Percentiles rank a stretch among this genome's conserved stretches.
These are phyloP conservation scores for Phytophthora kernoviae DNA, from an alignment of 352 stramenopile species.

Conservation along the genomic window DNA sequence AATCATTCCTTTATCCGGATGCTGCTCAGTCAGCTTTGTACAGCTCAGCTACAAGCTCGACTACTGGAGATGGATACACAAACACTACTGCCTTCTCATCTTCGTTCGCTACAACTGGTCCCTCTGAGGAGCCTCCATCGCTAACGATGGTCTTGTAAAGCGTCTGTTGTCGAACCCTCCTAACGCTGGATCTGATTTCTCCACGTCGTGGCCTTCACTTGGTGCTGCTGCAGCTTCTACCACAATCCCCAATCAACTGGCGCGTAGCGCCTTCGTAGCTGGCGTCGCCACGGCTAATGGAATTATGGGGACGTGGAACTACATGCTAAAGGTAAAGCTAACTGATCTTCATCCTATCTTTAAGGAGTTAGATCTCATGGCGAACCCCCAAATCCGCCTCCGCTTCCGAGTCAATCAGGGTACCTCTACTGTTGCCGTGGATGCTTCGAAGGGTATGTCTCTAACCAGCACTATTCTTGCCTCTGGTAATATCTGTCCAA, in stretches of 20 bases:
- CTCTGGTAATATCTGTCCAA: background rate
- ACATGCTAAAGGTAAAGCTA: background rate
- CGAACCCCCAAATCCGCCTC: background rate
- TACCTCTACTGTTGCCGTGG: background rate
- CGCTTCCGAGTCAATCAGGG: slow-evolving; percentile 7
- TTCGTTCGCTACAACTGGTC: background rate
- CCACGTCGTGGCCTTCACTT: background rate
- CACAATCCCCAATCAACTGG: slow-evolving; percentile 4
- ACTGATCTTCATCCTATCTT: background rate
- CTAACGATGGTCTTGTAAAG: slow-evolving; percentile 10
- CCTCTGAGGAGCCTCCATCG: background rate
- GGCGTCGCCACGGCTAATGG: slow-evolving; percentile 2
- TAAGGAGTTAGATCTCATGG: background rate
- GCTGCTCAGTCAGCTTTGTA: background rate
- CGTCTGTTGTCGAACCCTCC: background rate
- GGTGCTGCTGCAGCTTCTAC: background rate
- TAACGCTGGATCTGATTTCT: background rate
- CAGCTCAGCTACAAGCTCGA: background rate
- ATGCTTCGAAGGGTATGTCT: background rate
- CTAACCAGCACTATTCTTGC: slow-evolving; percentile 3
- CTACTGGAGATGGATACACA: slow-evolving; percentile 6
- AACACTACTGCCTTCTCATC: slow-evolving; percentile 4
- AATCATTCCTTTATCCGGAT: slow-evolving; percentile 13
- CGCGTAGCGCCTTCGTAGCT: slow-evolving; percentile 7
- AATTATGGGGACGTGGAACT: background rate